Percentiles rank a stretch among this genome's conserved stretches.
phyloP scores from a whole-genome alignment of 2,329 filamentous ascomycete species.

The Apiospora phragmitis region DNA sequence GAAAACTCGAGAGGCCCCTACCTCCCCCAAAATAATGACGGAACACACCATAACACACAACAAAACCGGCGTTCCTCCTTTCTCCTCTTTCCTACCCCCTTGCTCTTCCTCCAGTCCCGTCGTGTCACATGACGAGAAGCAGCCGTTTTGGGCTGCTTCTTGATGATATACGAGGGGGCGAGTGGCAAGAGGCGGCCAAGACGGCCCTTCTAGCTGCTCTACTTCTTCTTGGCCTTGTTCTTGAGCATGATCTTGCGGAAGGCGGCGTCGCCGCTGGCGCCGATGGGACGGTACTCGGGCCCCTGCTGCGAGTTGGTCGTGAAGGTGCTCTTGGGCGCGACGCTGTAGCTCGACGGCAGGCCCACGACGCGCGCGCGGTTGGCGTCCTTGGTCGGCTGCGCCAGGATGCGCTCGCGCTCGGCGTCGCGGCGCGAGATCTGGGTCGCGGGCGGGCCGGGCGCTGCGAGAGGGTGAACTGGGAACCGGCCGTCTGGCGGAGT shows the following conservation, averaged over 20 bases:
- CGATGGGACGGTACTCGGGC: slow-evolving; percentile 59
- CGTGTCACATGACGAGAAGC: too few relatives aligned
- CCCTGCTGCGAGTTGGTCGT: slow-evolving; percentile 44
- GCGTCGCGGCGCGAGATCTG: slow-evolving; percentile 38
- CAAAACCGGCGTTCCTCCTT: too few relatives aligned
- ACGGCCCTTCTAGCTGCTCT: too few relatives aligned
- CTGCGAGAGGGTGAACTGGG: slow-evolving; percentile 52
- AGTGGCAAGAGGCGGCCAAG: neutral
- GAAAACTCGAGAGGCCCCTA: neutral
- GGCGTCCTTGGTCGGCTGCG: slow-evolving; percentile 47
- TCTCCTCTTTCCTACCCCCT: neutral
- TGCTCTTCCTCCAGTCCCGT: too few relatives aligned
- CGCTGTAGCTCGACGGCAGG: slow-evolving; percentile 57
- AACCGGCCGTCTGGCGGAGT: slow-evolving; percentile 44
- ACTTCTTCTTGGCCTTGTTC: slow-evolving; percentile 49
- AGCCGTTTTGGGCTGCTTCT: too few relatives aligned
- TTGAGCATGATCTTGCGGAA: slow-evolving; percentile 68
- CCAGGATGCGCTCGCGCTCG: slow-evolving; percentile 60
- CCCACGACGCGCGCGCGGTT: slow-evolving; percentile 59
- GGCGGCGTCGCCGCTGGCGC: slow-evolving; percentile 63
- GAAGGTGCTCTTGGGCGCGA: slow-evolving; percentile 63
- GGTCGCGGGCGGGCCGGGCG: slow-evolving; percentile 30
- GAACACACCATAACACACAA: neutral
- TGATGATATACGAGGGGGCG: neutral
- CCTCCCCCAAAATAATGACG: neutral